Evolutionary conservation across 2,329 filamentous ascomycete genomes (phyloP).

Genomic region (Ophiocordyceps camponoti-saundersi): DNA sequence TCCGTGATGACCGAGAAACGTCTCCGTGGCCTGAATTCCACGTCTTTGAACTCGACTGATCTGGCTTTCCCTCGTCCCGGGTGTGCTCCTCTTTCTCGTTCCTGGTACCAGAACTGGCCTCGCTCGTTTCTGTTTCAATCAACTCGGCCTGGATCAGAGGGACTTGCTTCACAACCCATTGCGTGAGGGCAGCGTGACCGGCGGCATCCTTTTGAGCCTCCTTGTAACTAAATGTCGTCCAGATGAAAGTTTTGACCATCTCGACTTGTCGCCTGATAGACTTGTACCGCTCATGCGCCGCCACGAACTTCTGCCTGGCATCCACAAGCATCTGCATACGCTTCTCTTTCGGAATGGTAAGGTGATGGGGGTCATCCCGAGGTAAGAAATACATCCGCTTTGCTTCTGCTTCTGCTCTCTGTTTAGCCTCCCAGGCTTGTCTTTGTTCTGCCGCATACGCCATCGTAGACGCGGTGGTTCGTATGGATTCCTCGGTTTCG

Average conservation of each 20-base stretch:
- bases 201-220: slow-evolving; percentile 4
- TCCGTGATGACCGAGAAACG: neutral
- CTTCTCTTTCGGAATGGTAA: slow-evolving; percentile 1
- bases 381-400: slow-evolving; percentile 1
- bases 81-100: neutral
- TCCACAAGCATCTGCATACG: slow-evolving; percentile 1
- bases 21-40: neutral
- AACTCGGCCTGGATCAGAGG: slow-evolving; percentile 9
- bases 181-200: slow-evolving; percentile 6
- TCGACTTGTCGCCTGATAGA: neutral
- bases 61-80: neutral
- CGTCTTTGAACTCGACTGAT: neutral
- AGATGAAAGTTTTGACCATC: slow-evolving; percentile 2
- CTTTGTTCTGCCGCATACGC: neutral
- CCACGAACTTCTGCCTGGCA: neutral
- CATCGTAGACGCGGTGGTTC: neutral
- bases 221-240: slow-evolving; percentile 1
- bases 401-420: slow-evolving; percentile 1
- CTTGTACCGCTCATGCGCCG: slow-evolving; percentile 1
- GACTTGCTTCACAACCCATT: slow-evolving; percentile 11
- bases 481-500: slow-evolving; percentile 4
- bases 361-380: slow-evolving; percentile 1
- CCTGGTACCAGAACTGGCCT: neutral
- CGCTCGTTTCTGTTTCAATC: neutral
- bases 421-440: neutral